Conservation (phyloP, 129 eudicot species). For the Flaveria ramosissima region DNA sequence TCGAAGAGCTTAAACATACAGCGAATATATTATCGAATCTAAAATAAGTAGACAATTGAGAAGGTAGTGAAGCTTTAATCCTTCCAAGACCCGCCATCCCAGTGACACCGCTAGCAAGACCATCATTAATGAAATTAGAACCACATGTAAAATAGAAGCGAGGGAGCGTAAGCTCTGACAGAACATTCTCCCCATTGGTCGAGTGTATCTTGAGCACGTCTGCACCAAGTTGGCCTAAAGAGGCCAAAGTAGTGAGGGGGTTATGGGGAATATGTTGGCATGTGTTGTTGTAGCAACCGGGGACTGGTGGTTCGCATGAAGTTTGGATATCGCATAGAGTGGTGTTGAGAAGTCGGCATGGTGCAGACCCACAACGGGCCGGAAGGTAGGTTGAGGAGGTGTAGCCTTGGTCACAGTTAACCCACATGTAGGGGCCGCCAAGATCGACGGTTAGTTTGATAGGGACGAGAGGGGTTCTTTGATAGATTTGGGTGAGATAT, state of each 20-base stretch:
- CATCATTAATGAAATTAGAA: constrained; percentile 8
- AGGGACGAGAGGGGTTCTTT: constrained; percentile 48
- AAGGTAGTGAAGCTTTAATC: constrained; percentile 34
- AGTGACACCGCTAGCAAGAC: constrained; percentile 46
- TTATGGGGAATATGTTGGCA: constrained; percentile 45
- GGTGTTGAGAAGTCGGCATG: constrained; percentile 39
- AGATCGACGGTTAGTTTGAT: constrained; percentile 41
- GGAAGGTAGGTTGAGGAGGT: constrained; percentile 44
- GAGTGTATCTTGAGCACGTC: constrained; percentile 38
- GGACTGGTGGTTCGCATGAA: constrained; percentile 24
- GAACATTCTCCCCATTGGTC: constrained; percentile 31
- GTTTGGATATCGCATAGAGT: constrained; percentile 20
- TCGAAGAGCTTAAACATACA: constrained; percentile 38
- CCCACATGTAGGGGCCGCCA: constrained; percentile 61
- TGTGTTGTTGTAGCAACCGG: constrained; percentile 41
- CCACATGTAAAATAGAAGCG: constrained; percentile 11
- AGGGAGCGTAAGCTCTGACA: neutral
- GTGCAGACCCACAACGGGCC: constrained; percentile 39
- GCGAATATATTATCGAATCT: constrained; percentile 42
- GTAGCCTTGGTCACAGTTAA: constrained; percentile 40
- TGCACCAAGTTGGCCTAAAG: constrained; percentile 39
- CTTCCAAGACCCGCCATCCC: constrained; percentile 58
- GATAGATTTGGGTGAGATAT: constrained; percentile 40
- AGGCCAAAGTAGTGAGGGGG: constrained; percentile 5
- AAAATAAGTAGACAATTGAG: constrained; percentile 38